Evolutionary conservation across 768 basidiomycete genomes (phyloP), one percentile per base, ranked within the genome.

Genomic region (Amanita fuliginea): DNA sequence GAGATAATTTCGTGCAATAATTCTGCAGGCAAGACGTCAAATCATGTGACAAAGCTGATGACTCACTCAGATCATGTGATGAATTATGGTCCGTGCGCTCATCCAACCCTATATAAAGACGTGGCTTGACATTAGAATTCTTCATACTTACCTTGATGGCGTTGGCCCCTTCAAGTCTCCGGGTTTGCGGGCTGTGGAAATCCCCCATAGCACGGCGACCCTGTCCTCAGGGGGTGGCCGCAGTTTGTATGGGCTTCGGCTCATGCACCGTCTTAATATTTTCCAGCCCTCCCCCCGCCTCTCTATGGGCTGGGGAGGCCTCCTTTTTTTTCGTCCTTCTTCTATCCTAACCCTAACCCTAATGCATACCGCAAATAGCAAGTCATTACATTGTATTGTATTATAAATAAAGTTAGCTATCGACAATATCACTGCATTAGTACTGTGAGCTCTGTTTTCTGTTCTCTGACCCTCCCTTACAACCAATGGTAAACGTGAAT

Each of bases 211-310:
- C 72, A 73, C 69, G 72, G 71, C 71, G 71, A 73, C 71, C 67
- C 40, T 73, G 72, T 72, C 71, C 72, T 60, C 71, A 75, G 73
- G 72, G 73, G 65, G 67, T 62, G 58, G 57, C 51, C 59, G 58
- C 60, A 71, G 73, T 62, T 80, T 80, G 78, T 80, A 73, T 81
- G 77, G 64, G 76, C 76, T 76, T 75, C 70, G 78, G 80, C 71
- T 72, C 76, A 81, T 80, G 81, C 80, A 83, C 74, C 74, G 78
- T 82, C 80, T 71, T 57, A 81, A 83, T 83, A 83, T 83, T 83
- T 83, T 73, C 80, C 81, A 66, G 80, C 81, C 76, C 77, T 68
- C 68, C 73, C 73, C 70, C 59, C 73, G 77, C 77, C 78, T 75
- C 75, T 77, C 75, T 75, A 35, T 47, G 46, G 74, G 74, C 74